These are phyloP conservation scores for Fusarium tjaetaba DNA, from an alignment of 2,329 filamentous ascomycete species.

Conservation along the genomic window DNA sequence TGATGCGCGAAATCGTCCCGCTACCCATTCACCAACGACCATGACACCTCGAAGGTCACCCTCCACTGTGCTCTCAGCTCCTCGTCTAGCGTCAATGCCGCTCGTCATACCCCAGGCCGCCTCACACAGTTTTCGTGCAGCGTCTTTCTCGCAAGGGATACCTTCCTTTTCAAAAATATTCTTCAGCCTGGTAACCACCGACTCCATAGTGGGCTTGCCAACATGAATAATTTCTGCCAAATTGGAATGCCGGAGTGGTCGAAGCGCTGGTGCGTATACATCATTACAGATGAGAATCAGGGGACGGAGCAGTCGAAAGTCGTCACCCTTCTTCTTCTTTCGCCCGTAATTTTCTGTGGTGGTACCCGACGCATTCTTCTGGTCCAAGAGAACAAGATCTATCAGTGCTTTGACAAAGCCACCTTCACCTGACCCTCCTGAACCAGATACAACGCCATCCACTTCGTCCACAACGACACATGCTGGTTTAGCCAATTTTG, in stretches of 20 bases:
- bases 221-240: constrained; percentile 92
- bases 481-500: constrained; percentile 83
- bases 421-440: constrained; percentile 81
- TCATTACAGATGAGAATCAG: constrained; percentile 97
- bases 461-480: constrained; percentile 98
- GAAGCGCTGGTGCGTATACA: constrained; percentile 89
- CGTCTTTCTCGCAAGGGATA: constrained; percentile 88
- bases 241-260: constrained; percentile 84
- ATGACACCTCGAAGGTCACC: constrained; percentile 84
- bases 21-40: constrained; percentile 90
- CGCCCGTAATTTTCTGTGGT: constrained; percentile 29
- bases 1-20: constrained; percentile 70
- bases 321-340: constrained; percentile 81
- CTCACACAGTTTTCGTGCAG: constrained; percentile 85
- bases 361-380: constrained; percentile 71
- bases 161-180: constrained; percentile 88
- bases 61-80: constrained; percentile 73
- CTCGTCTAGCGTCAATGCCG: constrained; percentile 74
- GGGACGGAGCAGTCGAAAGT: constrained; percentile 86
- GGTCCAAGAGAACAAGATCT: constrained; percentile 85
- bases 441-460: constrained; percentile 88
- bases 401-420: constrained; percentile 96
- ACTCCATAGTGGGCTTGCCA: constrained; percentile 86
- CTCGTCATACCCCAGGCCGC: constrained; percentile 82
- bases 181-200: constrained; percentile 84